phyloP scores from a whole-genome alignment of 108 stramenopile species.

The Skeletonema grethae region DNA sequence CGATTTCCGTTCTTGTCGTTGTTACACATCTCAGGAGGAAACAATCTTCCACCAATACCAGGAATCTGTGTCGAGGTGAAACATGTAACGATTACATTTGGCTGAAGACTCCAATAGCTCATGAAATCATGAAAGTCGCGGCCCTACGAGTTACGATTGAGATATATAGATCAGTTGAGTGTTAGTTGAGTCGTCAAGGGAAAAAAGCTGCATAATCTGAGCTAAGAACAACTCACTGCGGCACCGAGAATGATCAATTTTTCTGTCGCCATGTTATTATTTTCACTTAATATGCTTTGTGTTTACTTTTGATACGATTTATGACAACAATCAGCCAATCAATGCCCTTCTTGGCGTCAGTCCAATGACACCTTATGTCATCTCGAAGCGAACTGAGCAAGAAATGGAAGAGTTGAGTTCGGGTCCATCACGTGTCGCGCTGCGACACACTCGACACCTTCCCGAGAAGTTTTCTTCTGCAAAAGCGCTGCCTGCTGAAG shows the following conservation, averaged over 20 bases:
- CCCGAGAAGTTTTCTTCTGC: too few species aligned
- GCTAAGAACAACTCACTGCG: constrained; percentile 3
- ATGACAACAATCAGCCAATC: neutral
- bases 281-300: neutral
- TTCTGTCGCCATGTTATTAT: constrained; percentile 1
- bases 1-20: constrained; percentile 53
- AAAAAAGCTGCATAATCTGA: neutral
- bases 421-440: neutral
- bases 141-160: neutral
- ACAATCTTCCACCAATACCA: constrained; percentile 44
- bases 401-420: neutral
- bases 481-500: too few species aligned
- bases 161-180: neutral
- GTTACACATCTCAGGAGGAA: constrained; percentile 50
- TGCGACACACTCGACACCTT: neutral
- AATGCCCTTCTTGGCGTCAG: neutral
- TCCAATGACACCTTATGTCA: neutral
- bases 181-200: neutral
- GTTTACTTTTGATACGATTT: neutral
- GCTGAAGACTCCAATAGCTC: constrained; percentile 34
- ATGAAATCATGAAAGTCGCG: constrained; percentile 36
- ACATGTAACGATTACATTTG: constrained; percentile 17
- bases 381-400: neutral
- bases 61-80: constrained; percentile 36
- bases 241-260: constrained; percentile 36